Evolutionary conservation across 2,329 filamentous ascomycete genomes (phyloP).

Genomic region (Helotiales sp.): DNA sequence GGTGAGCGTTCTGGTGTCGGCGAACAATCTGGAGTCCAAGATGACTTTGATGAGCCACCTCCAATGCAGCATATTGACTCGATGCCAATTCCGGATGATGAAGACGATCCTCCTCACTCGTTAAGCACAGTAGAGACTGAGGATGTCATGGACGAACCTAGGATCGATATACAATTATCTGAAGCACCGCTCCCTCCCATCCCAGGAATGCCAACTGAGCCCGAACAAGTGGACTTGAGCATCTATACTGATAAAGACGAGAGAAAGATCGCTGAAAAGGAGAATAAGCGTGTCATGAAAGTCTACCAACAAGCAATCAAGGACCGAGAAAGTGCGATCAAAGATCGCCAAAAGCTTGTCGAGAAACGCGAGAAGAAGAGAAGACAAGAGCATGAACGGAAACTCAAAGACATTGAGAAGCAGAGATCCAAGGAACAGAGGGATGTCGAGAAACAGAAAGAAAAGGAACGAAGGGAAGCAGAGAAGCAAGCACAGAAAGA

Average conservation of each 20-base stretch:
- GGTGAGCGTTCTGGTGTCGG: no score
- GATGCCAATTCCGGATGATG: slow-evolving; percentile 38
- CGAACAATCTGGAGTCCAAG: slow-evolving; percentile 26
- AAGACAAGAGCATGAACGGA: slow-evolving; percentile 38
- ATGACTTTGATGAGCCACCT: slow-evolving; percentile 24
- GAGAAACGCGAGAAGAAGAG: slow-evolving; percentile 50
- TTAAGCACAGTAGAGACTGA: not conserved
- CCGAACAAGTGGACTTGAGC: slow-evolving; percentile 55
- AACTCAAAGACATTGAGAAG: slow-evolving; percentile 31
- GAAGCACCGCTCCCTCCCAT: slow-evolving; percentile 43
- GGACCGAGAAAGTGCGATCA: slow-evolving; percentile 62
- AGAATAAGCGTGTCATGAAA: slow-evolving; percentile 62
- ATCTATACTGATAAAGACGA: slow-evolving; percentile 63
- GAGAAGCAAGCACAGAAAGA: slow-evolving; percentile 31
- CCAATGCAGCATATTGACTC: slow-evolving; percentile 42
- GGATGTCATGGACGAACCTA: slow-evolving; percentile 2
- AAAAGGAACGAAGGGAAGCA: slow-evolving; percentile 25
- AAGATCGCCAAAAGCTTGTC: slow-evolving; percentile 60
- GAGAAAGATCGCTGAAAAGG: slow-evolving; percentile 68
- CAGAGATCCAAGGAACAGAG: slow-evolving; percentile 23
- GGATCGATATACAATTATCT: slow-evolving; percentile 10
- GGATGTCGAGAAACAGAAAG: slow-evolving; percentile 27
- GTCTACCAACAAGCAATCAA: slow-evolving; percentile 67
- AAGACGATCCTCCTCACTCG: slow-evolving; percentile 12
- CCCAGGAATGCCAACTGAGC: slow-evolving; percentile 53